These are phyloP conservation scores for Haberlea rhodopensis DNA, from an alignment of 257 asterid genomes.

Conservation along the genomic window DNA sequence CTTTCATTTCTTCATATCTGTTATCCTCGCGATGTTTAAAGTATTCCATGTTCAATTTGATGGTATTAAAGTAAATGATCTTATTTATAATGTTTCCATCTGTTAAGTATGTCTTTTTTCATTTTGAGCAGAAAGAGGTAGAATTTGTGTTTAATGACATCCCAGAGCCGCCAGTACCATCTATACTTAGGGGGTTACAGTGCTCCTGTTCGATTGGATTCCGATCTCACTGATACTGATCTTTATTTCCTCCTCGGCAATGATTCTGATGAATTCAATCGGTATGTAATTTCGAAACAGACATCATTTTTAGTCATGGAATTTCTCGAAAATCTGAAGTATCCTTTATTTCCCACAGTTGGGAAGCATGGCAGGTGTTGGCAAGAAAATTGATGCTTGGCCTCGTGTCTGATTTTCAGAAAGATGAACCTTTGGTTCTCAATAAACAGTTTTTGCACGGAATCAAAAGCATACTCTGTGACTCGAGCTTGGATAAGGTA, in stretches of 20 bases:
- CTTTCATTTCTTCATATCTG: not conserved
- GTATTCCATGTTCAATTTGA: not conserved
- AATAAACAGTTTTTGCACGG: conserved; percentile 68
- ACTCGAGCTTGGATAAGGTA: conserved; percentile 74
- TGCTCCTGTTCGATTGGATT: conserved; percentile 73
- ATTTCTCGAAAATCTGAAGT: not conserved
- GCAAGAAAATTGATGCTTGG: conserved; percentile 76
- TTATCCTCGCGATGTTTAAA: not conserved
- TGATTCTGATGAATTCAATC: conserved; percentile 83
- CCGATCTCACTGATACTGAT: conserved; percentile 71
- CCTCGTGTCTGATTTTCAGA: conserved; percentile 69
- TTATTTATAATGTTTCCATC: not conserved
- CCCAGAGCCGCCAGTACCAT: conserved; percentile 60
- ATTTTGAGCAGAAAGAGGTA: conserved; percentile 59
- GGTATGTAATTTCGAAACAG: conserved; percentile 40
- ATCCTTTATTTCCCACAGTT: conserved; percentile 37
- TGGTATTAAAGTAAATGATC: not conserved
- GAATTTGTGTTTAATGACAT: conserved; percentile 66
- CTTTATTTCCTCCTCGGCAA: conserved; percentile 74
- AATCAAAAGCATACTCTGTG: conserved; percentile 54
- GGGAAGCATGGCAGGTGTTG: conserved; percentile 87
- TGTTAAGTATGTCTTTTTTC: conserved; percentile 18
- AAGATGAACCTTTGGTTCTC: conserved; percentile 61
- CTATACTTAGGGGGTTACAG: conserved; percentile 77
- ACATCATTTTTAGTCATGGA: not conserved